These are phyloP conservation scores for Alternaria longipes DNA, from an alignment of 2,329 filamentous ascomycete species.

Conservation along the genomic window DNA sequence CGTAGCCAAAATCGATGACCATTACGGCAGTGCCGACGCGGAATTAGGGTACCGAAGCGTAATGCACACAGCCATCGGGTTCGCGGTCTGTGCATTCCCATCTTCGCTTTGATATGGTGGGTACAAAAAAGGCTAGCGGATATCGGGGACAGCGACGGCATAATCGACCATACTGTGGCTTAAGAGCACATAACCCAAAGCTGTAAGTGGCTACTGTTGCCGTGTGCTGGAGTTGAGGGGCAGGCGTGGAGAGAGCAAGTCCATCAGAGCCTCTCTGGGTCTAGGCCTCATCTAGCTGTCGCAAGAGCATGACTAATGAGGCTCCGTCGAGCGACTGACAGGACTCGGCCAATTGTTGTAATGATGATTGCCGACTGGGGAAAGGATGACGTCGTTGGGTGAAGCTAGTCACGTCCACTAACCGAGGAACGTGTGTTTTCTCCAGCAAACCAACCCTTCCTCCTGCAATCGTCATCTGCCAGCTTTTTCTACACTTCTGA, in stretches of 20 bases:
- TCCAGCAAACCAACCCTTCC: conserved; percentile 10
- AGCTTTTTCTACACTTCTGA: background rate
- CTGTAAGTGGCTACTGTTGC: background rate
- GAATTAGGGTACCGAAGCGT: background rate
- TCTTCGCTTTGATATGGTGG: background rate
- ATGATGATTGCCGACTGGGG: conserved; percentile 16
- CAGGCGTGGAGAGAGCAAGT: background rate
- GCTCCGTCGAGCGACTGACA: conserved; percentile 2
- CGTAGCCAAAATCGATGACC: background rate
- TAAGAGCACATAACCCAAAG: background rate
- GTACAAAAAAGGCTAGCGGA: background rate
- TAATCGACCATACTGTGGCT: background rate
- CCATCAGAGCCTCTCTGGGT: background rate
- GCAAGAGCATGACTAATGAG: conserved; percentile 15
- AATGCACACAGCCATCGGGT: background rate
- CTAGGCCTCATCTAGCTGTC: conserved; percentile 1
- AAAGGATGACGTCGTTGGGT: conserved; percentile 16
- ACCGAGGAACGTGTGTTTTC: conserved; percentile 21
- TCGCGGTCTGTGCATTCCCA: background rate
- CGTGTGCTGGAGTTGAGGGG: background rate
- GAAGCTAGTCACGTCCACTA: conserved; percentile 16
- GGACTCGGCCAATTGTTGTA: conserved; percentile 16
- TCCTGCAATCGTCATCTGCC: conserved; percentile 8
- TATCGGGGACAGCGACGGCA: background rate
- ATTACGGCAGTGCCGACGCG: background rate